Conservation (phyloP, 2,329 filamentous ascomycete species). For the Curvularia hawaiiensis region DNA sequence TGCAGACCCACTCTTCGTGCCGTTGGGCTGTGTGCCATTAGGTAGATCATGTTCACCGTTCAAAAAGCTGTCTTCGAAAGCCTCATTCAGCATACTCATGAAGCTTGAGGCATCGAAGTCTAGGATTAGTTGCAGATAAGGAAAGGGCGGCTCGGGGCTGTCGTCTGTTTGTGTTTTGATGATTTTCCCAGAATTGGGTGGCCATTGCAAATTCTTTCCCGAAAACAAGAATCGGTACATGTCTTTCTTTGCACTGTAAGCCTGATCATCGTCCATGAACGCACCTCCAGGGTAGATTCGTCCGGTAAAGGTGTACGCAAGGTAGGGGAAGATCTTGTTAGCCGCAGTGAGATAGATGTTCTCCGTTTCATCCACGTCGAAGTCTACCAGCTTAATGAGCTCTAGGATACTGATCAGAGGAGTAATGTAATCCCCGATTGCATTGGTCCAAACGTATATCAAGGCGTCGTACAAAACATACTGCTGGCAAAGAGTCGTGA, state of each 20-base stretch:
- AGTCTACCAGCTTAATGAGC: slow-evolving; percentile 62
- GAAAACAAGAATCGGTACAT: slow-evolving; percentile 95
- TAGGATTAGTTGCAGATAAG: slow-evolving; percentile 82
- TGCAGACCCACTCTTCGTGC: slow-evolving; percentile 47
- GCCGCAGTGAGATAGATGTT: slow-evolving; percentile 72
- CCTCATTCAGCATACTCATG: slow-evolving; percentile 93
- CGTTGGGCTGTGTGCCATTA: slow-evolving; percentile 60
- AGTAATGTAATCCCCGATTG: slow-evolving; percentile 85
- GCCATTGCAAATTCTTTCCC: slow-evolving; percentile 77
- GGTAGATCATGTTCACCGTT: slow-evolving; percentile 75
- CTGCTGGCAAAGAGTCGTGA: slow-evolving; percentile 88
- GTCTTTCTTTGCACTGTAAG: slow-evolving; percentile 79
- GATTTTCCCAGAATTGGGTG: slow-evolving; percentile 64
- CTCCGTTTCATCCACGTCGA: slow-evolving; percentile 62
- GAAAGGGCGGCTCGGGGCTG: slow-evolving; percentile 74
- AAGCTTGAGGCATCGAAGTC: slow-evolving; percentile 91
- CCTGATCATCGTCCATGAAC: slow-evolving; percentile 71
- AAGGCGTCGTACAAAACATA: slow-evolving; percentile 93
- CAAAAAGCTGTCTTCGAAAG: slow-evolving; percentile 92
- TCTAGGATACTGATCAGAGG: slow-evolving; percentile 82
- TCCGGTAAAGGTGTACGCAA: slow-evolving; percentile 89
- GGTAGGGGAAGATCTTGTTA: slow-evolving; percentile 90
- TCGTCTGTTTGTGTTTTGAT: slow-evolving; percentile 64
- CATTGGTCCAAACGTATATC: slow-evolving; percentile 96
- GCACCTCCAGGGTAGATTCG: slow-evolving; percentile 90